Evolutionary conservation across 192 early-diverging fungal species (phyloP).

Genomic region (Spinellus fusiger): DNA sequence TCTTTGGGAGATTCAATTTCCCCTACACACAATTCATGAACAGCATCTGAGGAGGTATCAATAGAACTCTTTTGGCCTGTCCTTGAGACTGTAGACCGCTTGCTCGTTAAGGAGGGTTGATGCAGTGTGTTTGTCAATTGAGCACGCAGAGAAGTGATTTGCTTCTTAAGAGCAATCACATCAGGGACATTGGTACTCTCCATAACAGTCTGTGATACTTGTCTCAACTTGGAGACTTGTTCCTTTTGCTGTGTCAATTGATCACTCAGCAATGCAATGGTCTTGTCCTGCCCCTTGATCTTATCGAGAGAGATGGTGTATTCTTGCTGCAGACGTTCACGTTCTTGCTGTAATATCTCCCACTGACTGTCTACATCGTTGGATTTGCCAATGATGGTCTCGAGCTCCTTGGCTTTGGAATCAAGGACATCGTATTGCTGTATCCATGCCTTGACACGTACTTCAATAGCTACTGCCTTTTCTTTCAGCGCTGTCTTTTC

Average conservation of each 20-base stretch:
- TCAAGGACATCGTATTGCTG: conserved; percentile 70
- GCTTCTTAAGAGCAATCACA: conserved; percentile 61
- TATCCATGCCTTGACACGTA: conserved; percentile 57
- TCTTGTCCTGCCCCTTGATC: conserved; percentile 56
- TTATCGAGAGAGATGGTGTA: conserved; percentile 49
- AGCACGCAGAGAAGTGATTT: conserved; percentile 65
- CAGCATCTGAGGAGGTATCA: conserved; percentile 7
- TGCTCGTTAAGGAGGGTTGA: conserved; percentile 16
- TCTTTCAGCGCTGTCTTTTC: conserved; percentile 58
- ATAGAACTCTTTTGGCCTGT: not conserved
- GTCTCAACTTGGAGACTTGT: conserved; percentile 56
- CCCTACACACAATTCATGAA: not conserved
- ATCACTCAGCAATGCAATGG: conserved; percentile 53
- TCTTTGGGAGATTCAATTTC: not conserved
- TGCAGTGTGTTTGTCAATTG: conserved; percentile 63
- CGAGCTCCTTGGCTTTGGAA: conserved; percentile 45
- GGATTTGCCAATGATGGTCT: conserved; percentile 39
- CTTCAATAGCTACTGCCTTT: conserved; percentile 36
- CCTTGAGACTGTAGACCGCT: not conserved
- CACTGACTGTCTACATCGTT: conserved; percentile 59
- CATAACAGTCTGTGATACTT: conserved; percentile 11
- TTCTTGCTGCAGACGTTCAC: conserved; percentile 55
- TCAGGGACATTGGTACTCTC: conserved; percentile 47
- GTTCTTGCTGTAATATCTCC: conserved; percentile 49
- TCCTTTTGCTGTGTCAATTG: conserved; percentile 55